Evolutionary conservation across 345 rosid species (phyloP).

Genomic region (Aquilaria yunnanensis): DNA sequence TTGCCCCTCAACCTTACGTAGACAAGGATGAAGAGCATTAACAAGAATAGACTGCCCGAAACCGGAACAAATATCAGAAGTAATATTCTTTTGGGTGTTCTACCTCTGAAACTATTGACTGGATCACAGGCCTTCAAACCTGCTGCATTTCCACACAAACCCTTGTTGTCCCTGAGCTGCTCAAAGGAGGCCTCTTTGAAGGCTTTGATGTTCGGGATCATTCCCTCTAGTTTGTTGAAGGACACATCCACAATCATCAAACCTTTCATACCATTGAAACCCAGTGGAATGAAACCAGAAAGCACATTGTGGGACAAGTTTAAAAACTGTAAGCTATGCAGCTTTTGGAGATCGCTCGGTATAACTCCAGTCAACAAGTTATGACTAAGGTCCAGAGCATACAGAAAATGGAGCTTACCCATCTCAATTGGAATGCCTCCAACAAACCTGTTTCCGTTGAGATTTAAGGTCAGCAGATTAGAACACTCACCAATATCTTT

Average conservation of each 20-base stretch:
- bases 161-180: background rate
- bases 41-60: too few relatives aligned
- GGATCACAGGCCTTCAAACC: background rate
- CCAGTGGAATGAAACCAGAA: conserved; percentile 19
- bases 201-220: conserved; percentile 12
- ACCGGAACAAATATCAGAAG: too few relatives aligned
- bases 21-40: too few relatives aligned
- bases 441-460: conserved; percentile 11
- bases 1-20: too few relatives aligned
- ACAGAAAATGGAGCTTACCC: conserved; percentile 1
- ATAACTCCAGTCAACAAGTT: conserved; percentile 15
- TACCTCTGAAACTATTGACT: too few relatives aligned
- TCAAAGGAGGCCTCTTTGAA: background rate
- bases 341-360: background rate
- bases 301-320: conserved; percentile 19
- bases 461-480: conserved; percentile 7
- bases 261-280: conserved; percentile 7
- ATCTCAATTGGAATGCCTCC: conserved; percentile 10
- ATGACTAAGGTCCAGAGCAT: conserved; percentile 28
- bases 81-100: too few relatives aligned
- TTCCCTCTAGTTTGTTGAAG: conserved; percentile 19
- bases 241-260: conserved; percentile 15
- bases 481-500: too few relatives aligned
- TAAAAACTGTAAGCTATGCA: background rate
- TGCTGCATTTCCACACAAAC: background rate